phyloP scores from a whole-genome alignment of 164 flowering plant genomes.

The Annona cherimola region DNA sequence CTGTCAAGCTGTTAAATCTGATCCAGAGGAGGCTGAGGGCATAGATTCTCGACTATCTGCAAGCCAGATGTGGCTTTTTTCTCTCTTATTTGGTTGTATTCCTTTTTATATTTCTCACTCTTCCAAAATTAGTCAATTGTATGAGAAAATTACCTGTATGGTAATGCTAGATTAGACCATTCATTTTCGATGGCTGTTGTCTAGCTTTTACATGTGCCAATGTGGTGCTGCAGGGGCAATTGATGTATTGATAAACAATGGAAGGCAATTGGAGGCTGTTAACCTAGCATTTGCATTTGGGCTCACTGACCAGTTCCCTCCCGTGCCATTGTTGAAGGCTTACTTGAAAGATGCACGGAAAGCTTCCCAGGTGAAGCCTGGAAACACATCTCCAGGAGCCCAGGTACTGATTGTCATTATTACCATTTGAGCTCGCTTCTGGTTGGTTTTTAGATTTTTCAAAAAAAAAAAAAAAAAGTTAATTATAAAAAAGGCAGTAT shows the following conservation, averaged over 20 bases:
- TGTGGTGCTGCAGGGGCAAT: conserved; percentile 60
- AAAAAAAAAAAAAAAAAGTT: too few species aligned
- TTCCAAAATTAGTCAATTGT: too few species aligned
- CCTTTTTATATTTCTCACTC: too few species aligned
- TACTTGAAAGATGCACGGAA: conserved; percentile 74
- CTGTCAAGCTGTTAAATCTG: too few species aligned
- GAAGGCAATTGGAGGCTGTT: conserved; percentile 93
- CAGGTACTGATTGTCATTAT: conserved; percentile 41
- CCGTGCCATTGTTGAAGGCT: conserved; percentile 68
- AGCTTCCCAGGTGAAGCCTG: conserved; percentile 58
- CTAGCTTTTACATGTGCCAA: background rate
- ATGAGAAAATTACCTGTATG: background rate
- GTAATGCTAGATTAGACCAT: background rate
- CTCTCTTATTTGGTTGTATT: too few species aligned
- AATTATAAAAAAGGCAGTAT: too few species aligned
- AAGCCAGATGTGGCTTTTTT: too few species aligned
- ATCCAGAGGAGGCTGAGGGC: too few species aligned
- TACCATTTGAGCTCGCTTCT: background rate
- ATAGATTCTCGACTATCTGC: too few species aligned
- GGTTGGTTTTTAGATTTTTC: background rate
- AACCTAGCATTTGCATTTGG: conserved; percentile 87
- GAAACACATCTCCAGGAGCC: conserved; percentile 49
- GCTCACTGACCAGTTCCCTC: conserved; percentile 68
- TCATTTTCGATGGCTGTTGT: background rate
- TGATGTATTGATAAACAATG: conserved; percentile 64